Base-by-base conservation (phyloP, 2,329 filamentous ascomycete species). In the Fusarium setosum region DNA sequence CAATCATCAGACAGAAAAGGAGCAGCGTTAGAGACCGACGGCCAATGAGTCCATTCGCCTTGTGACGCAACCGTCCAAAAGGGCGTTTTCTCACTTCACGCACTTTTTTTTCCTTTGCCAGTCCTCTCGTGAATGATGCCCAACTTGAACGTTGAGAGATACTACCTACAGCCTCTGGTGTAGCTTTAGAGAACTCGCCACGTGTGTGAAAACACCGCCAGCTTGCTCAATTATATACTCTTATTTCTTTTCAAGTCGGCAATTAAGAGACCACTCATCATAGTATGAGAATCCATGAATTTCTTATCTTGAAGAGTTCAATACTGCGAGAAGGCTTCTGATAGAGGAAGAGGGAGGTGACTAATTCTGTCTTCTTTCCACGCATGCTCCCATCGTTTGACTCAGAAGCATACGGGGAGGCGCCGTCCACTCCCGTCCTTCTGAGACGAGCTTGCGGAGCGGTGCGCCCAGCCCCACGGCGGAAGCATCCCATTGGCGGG, bases 401-500 rank as follows among this genome's bases (percentile, higher is more conserved):
- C 40, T 65, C 55, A 56, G 60, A 59, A 21, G 49, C 45, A 51
- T 34, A 51, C 29, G 35, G 59, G 57, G 60, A 68, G 65, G 61
- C 65, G 65, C 53, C 65, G 55, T 63, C 38, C 21, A n/a, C 53
- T 65, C 56, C 60, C 64, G 64, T 52, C 32, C 23, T 26, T n/a
- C 21, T 31, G 13, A 37, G 13, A 58, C 44, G 41, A 56, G 13
- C 23, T 20, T 18, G 38, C 23, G 32, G 34, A 32, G 53, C 20
- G 58, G 55, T 17, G 53, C 50, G 29, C 23, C 21, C 13, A 15
- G 45, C 26, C 13, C 21, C 5, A 31, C 45, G 34, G 57, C 57
- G 54, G 59, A 67, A 67, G 50, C 48, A 63, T 61, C 62, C 67
- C 52, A 72, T 71, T 73, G 69, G 70, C 2, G 13, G 3, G 20